A percentile compares a stretch with the other conserved stretches of the same genome.
These are phyloP conservation scores for Aureobasidium sp. DNA, from an alignment of 2,329 filamentous ascomycete genomes.

Conservation along the genomic window DNA sequence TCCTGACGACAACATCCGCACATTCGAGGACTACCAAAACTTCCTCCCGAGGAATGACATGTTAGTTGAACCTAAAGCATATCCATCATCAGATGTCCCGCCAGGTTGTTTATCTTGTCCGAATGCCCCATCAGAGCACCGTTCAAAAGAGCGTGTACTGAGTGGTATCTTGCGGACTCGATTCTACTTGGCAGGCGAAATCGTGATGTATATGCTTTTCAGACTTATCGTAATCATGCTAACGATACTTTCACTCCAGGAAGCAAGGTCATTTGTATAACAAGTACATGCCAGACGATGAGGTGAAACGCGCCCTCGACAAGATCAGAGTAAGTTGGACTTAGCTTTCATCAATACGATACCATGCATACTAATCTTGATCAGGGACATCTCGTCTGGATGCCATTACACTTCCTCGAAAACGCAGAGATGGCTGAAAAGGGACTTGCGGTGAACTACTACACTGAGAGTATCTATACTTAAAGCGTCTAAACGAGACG, in stretches of 20 bases:
- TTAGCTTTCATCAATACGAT: not conserved
- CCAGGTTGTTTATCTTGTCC: not conserved
- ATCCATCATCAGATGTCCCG: not conserved
- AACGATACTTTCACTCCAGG: slow-evolving; percentile 15
- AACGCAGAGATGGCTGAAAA: slow-evolving; percentile 84
- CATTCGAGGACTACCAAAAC: slow-evolving; percentile 78
- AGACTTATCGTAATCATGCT: not conserved
- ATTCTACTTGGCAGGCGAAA: not conserved
- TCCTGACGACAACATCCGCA: slow-evolving; percentile 82
- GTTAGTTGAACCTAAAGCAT: not conserved
- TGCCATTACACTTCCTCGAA: slow-evolving; percentile 80
- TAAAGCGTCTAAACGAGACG: slow-evolving; percentile 24
- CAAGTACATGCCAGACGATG: slow-evolving; percentile 60
- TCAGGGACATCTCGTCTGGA: slow-evolving; percentile 83
- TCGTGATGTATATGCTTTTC: not conserved
- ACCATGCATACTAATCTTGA: not conserved
- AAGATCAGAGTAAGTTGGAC: slow-evolving; percentile 41
- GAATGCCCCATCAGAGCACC: not conserved
- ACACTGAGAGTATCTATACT: slow-evolving; percentile 81
- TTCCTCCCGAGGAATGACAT: slow-evolving; percentile 51
- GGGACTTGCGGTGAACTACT: slow-evolving; percentile 75
- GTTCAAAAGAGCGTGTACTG: not conserved
- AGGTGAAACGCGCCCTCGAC: slow-evolving; percentile 67
- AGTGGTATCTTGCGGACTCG: not conserved
- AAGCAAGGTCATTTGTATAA: slow-evolving; percentile 85